Conservation (phyloP, 2,329 filamentous ascomycete genomes). For the Calonectria fujianensis region DNA sequence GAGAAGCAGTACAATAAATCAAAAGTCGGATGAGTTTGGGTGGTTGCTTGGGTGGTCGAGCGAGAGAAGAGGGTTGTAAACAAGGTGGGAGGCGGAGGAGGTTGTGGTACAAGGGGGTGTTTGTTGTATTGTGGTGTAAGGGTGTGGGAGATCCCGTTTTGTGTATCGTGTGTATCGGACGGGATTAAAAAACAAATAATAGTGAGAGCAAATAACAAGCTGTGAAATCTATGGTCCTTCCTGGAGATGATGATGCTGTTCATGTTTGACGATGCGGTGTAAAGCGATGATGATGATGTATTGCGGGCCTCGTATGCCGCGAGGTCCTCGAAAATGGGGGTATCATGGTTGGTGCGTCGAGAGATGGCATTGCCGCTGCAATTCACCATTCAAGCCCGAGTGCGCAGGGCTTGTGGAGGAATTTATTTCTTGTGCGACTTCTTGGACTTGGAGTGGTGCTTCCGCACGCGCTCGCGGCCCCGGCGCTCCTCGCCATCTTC, state of each 20-base stretch:
- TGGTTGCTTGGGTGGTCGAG: constrained; percentile 32
- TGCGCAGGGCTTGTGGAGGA: neutral
- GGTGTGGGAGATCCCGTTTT: constrained; percentile 26
- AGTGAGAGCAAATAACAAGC: constrained; percentile 15
- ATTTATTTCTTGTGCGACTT: constrained; percentile 59
- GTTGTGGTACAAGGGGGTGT: constrained; percentile 29
- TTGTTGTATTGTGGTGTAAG: constrained; percentile 31
- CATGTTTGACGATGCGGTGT: constrained; percentile 17
- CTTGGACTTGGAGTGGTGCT: constrained; percentile 53
- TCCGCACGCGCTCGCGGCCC: constrained; percentile 62
- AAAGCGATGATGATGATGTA: constrained; percentile 21
- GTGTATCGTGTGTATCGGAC: constrained; percentile 34
- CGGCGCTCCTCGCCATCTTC: constrained; percentile 62
- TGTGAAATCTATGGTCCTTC: constrained; percentile 51
- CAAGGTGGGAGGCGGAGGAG: constrained; percentile 19
- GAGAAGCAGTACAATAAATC: constrained; percentile 37
- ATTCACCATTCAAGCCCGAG: constrained; percentile 23
- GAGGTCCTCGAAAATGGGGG: constrained; percentile 37
- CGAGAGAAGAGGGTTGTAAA: constrained; percentile 33
- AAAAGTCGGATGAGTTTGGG: constrained; percentile 27
- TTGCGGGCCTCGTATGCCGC: neutral
- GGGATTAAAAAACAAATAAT: constrained; percentile 13
- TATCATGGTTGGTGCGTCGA: constrained; percentile 48
- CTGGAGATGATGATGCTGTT: constrained; percentile 42
- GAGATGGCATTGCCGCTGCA: constrained; percentile 24